Conservation (phyloP, 2,329 filamentous ascomycete species). For the Colletotrichum spinosum region DNA sequence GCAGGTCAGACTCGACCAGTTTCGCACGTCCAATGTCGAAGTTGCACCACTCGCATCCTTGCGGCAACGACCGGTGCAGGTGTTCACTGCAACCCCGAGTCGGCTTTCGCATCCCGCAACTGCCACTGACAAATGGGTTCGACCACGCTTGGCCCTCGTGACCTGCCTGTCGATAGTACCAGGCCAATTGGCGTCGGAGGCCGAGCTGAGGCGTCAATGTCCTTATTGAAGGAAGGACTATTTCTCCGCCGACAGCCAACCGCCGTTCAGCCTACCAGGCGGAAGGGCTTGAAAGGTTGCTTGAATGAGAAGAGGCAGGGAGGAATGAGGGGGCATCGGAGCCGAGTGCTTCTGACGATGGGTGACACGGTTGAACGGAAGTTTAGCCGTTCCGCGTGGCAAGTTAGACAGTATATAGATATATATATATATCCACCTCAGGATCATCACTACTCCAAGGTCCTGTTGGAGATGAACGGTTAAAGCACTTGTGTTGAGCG, state of each 20-base stretch:
- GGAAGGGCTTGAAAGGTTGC: conserved; percentile 1
- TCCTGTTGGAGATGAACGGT: too few species aligned
- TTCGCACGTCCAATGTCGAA: not conserved
- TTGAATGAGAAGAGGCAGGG: not conserved
- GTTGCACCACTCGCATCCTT: not conserved
- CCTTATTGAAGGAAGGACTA: conserved; percentile 26
- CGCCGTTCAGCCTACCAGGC: conserved; percentile 5
- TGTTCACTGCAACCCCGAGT: conserved; percentile 13
- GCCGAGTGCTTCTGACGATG: conserved; percentile 10
- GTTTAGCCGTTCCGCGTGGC: too few species aligned
- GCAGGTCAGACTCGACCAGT: not conserved
- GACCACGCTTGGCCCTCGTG: conserved; percentile 8
- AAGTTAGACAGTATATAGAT: too few species aligned
- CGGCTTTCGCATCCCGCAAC: conserved; percentile 13
- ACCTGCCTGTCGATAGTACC: conserved; percentile 10
- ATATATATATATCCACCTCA: too few species aligned
- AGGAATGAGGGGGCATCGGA: conserved; percentile 20
- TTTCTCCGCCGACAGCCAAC: conserved; percentile 22
- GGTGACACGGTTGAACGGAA: too few species aligned
- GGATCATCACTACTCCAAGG: too few species aligned
- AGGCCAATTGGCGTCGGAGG: conserved; percentile 7
- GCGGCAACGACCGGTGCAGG: not conserved
- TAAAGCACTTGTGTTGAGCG: too few species aligned
- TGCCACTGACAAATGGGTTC: conserved; percentile 1
- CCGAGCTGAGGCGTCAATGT: not conserved